Evolutionary conservation across 768 basidiomycete species (phyloP).

Genomic region (Calocybe cyanea): DNA sequence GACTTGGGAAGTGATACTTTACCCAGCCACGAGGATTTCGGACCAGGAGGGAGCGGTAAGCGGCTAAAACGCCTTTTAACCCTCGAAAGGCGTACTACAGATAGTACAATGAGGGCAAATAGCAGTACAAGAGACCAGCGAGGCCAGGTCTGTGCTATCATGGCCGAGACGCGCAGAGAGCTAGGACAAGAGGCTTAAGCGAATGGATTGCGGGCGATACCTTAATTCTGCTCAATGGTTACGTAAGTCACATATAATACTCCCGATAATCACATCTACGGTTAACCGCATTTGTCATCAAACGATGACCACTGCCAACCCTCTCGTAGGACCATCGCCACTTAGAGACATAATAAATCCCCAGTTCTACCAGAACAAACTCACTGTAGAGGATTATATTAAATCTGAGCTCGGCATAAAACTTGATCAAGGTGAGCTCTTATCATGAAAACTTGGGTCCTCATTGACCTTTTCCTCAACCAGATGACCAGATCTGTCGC

Average conservation of each 20-base stretch:
- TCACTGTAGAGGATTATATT: constrained; percentile 74
- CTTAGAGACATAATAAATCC: constrained; percentile 75
- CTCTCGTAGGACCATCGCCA: constrained; percentile 53
- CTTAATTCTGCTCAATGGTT: too few species aligned
- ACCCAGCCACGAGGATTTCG: constrained; percentile 34
- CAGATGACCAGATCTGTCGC: constrained; percentile 94
- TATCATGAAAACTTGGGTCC: background rate
- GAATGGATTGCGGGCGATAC: too few species aligned
- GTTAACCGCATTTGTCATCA: background rate
- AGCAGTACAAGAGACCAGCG: constrained; percentile 7
- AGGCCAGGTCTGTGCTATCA: background rate
- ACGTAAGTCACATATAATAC: background rate
- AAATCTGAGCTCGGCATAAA: constrained; percentile 83
- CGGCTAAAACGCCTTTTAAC: constrained; percentile 5
- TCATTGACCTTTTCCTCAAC: background rate
- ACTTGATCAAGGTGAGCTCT: constrained; percentile 81
- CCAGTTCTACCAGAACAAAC: constrained; percentile 93
- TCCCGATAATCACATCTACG: too few species aligned
- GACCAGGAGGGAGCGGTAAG: constrained; percentile 39
- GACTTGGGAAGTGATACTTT: constrained; percentile 27
- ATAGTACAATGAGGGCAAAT: constrained; percentile 15
- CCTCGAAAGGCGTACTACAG: constrained; percentile 6
- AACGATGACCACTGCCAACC: constrained; percentile 43
- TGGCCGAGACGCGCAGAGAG: constrained; percentile 1
- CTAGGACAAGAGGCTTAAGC: background rate